phyloP scores from a whole-genome alignment of 176 grass and related monocot species.

The Eremochloa ophiuroides region DNA sequence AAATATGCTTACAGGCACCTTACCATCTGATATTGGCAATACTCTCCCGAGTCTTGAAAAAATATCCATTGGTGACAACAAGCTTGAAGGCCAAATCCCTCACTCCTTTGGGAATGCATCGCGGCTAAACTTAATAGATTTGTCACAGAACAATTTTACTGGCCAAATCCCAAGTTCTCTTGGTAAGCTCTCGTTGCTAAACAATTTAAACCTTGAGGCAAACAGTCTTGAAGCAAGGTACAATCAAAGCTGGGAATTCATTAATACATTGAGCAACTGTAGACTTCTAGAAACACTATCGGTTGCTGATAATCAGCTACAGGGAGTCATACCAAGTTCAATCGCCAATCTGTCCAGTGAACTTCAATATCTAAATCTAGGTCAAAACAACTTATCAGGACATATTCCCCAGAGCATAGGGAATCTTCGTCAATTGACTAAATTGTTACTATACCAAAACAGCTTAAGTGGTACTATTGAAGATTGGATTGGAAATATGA shows the following conservation, averaged over 20 bases:
- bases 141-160: background rate
- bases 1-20: no score
- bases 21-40: background rate
- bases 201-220: background rate
- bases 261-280: constrained; percentile 15
- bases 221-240: constrained; percentile 27
- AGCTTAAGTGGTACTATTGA: no score
- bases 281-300: background rate
- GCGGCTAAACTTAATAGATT: no score
- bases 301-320: constrained; percentile 9
- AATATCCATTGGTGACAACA: no score
- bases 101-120: no score
- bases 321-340: background rate
- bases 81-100: no score
- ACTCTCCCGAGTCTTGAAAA: background rate
- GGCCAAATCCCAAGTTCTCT: constrained; percentile 19
- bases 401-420: constrained; percentile 5
- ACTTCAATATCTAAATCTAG: background rate
- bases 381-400: constrained; percentile 1
- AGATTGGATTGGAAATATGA: no score
- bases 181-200: background rate
- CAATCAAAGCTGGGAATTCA: constrained; percentile 21
- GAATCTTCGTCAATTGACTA: background rate
- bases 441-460: no score
- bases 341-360: background rate